Evolutionary conservation across 352 stramenopile genomes (phyloP).

Genomic region (Phytopythium boreale): DNA sequence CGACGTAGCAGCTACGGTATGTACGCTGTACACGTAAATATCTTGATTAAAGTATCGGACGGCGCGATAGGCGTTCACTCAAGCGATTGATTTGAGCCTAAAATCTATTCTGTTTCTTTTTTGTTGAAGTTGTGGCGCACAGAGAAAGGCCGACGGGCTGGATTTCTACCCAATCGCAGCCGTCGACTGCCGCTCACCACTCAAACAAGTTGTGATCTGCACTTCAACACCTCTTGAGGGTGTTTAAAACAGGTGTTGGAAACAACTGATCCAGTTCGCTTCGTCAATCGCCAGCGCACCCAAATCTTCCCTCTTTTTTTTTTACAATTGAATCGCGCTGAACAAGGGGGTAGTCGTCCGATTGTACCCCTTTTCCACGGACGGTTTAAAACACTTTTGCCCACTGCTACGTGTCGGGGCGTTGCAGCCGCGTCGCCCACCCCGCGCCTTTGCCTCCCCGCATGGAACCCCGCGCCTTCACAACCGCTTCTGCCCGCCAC

Average conservation of each 20-base stretch:
- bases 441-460: not conserved
- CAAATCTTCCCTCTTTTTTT: not conserved
- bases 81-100: not conserved
- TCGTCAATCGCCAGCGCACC: not conserved
- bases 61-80: not conserved
- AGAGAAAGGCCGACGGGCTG: slow-evolving; percentile 23
- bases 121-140: slow-evolving; percentile 56
- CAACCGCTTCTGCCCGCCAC: not conserved
- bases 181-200: slow-evolving; percentile 7
- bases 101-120: slow-evolving; percentile 38
- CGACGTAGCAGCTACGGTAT: not conserved
- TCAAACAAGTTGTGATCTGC: slow-evolving; percentile 16
- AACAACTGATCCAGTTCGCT: not conserved
- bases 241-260: slow-evolving; percentile 22
- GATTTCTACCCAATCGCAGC: slow-evolving; percentile 22
- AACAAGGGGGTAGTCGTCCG: not conserved
- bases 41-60: not conserved
- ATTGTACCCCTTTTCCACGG: not conserved
- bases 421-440: not conserved
- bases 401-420: not conserved
- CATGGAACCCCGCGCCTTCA: not conserved
- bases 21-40: not conserved
- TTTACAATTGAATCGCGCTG: not conserved
- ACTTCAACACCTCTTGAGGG: slow-evolving; percentile 44
- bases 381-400: slow-evolving; percentile 2